A percentile compares a stretch with the other conserved stretches of the same genome.
These are phyloP conservation scores for Eucalyptus albens DNA, from an alignment of 345 rosid species.

Conservation along the genomic window DNA sequence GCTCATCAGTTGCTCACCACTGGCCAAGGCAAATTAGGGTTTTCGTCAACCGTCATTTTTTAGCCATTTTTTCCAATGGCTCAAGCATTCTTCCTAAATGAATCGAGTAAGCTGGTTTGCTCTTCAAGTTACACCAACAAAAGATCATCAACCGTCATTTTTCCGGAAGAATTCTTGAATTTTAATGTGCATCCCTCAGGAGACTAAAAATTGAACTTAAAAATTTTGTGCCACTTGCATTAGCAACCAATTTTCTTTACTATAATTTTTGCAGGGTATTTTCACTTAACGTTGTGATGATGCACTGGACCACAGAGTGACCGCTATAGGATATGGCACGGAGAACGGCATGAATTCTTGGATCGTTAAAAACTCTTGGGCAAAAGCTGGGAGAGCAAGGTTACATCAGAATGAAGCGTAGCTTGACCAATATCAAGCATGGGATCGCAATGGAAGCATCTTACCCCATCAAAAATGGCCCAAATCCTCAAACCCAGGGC, in stretches of 20 bases:
- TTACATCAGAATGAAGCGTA: conserved; percentile 58
- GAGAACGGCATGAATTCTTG: conserved; percentile 56
- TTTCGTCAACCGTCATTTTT: too few species aligned
- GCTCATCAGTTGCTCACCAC: too few species aligned
- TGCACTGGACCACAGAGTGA: conserved; percentile 73
- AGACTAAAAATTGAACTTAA: background rate
- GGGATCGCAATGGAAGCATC: conserved; percentile 81
- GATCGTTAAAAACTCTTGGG: conserved; percentile 89
- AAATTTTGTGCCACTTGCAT: background rate
- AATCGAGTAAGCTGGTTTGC: background rate
- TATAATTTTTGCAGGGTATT: conserved; percentile 37
- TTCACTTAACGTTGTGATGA: conserved; percentile 73
- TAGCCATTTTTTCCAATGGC: too few species aligned
- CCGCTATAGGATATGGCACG: conserved; percentile 72
- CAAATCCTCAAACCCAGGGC: conserved; percentile 82
- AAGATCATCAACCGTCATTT: background rate
- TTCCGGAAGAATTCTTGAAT: background rate
- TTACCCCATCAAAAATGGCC: conserved; percentile 71
- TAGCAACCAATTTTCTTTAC: background rate
- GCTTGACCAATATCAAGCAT: conserved; percentile 40
- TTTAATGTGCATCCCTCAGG: background rate
- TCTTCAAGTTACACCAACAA: background rate
- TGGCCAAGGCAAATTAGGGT: too few species aligned
- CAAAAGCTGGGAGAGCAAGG: conserved; percentile 62
- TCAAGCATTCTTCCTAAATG: background rate